Evolutionary conservation across 345 rosid genomes (phyloP).

Genomic region (Hibiscus mutabilis): DNA sequence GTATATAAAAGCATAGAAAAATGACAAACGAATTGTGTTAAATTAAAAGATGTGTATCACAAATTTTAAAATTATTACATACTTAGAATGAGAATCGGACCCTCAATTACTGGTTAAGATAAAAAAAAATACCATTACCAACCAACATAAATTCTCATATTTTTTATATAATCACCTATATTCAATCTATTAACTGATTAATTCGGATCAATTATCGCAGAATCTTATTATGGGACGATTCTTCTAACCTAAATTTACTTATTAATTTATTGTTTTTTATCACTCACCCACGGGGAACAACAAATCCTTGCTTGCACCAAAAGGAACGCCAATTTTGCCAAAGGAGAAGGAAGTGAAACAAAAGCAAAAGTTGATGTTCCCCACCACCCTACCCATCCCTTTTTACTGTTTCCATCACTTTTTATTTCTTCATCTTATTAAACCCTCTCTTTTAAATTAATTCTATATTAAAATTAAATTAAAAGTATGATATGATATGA

Average conservation of each 20-base stretch:
- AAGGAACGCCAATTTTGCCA: conserved; percentile 30
- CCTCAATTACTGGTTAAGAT: no score
- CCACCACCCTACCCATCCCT: conserved; percentile 45
- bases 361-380: conserved; percentile 37
- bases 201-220: no score
- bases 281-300: conserved; percentile 26
- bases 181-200: no score
- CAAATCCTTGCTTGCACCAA: conserved; percentile 41
- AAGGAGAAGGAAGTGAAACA: not conserved
- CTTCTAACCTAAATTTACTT: no score
- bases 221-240: no score
- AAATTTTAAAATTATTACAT: no score
- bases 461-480: no score
- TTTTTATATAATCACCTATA: not conserved
- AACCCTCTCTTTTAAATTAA: not conserved
- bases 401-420: conserved; percentile 32
- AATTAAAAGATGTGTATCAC: no score
- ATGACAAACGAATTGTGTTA: no score
- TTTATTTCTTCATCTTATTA: not conserved
- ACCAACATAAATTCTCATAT: not conserved
- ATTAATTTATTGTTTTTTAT: not conserved
- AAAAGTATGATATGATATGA: no score
- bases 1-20: no score
- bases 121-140: not conserved
- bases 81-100: no score